A percentile compares a stretch with the other conserved stretches of the same genome.
Evolutionary conservation across 1,284 basidiomycete genomes (phyloP).

Genomic region (Cryptococcus sp.): DNA sequence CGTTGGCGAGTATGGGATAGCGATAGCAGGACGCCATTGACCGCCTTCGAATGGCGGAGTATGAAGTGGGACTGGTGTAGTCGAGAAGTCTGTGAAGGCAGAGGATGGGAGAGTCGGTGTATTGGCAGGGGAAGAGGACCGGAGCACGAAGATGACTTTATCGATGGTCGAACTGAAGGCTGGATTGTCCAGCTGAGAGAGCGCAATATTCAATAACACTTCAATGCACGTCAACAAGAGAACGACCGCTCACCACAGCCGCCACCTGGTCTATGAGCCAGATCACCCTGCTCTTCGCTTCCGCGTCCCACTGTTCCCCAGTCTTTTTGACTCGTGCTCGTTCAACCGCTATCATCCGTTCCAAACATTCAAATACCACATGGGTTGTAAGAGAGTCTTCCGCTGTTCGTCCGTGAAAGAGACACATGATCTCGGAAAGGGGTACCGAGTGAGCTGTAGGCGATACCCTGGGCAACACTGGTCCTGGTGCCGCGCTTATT

Average conservation of each 20-base stretch:
- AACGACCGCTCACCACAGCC: slow-evolving; percentile 11
- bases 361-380: slow-evolving; percentile 9
- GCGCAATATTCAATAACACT: background rate
- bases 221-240: background rate
- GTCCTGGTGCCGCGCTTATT: background rate
- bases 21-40: too few species aligned
- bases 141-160: slow-evolving; percentile 10
- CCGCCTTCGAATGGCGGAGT: too few species aligned
- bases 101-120: background rate
- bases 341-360: slow-evolving; percentile 10
- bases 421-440: slow-evolving; percentile 1
- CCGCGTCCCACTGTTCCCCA: slow-evolving; percentile 14
- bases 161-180: slow-evolving; percentile 9
- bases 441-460: background rate
- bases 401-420: background rate
- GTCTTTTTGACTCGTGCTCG: slow-evolving; percentile 1
- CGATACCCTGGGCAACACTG: background rate
- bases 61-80: too few species aligned
- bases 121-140: background rate
- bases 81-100: background rate
- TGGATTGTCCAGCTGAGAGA: slow-evolving; percentile 14
- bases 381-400: background rate
- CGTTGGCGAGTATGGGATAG: too few species aligned
- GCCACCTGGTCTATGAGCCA: slow-evolving; percentile 26
- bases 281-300: slow-evolving; percentile 8